Evolutionary conservation across 768 basidiomycete species (phyloP), one percentile per base, ranked within the genome.

Genomic region (Trametes cubensis): DNA sequence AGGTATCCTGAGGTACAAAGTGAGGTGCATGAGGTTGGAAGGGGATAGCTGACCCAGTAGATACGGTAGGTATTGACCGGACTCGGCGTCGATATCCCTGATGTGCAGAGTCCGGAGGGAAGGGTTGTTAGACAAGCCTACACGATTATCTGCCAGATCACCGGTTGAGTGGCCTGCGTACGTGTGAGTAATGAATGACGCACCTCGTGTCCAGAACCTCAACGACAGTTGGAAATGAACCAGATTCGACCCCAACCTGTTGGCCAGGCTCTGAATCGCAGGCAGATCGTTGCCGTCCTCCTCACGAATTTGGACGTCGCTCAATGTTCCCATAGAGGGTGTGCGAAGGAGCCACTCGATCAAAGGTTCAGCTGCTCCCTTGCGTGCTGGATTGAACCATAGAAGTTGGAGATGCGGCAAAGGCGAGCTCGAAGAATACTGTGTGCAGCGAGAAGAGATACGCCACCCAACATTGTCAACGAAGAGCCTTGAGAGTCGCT

Each of bases 341-440:
- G 57, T 53, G 26, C 26, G 14, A 41, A 59, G 28, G 34, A 63
- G 26, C 62, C 62, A 63, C 1, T 63, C 57, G n/a, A 55, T 40
- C 18, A 59, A 21, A 15, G 62, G 39, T 20, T 52, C 18, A 2
- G 59, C 41, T 0, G 53, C 57, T 15, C 28, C 41, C 7, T 17
- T 28, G 46, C n/a, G 54, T 0, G 25, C 45, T 20, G 62, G 47
- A 14, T 44, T 58, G 40, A 63, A 48, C 62, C 62, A 63, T 11
- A 63, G 25, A 2, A 46, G 17, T 15, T 58, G 44, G 1, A 63
- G 57, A 20, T 39, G 57, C 8, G 58, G 62, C 0, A 7, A 25
- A 23, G 28, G 1, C 20, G 25, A 39, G 34, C 20, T 17, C 45
- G 6, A 30, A 20, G 15, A 20, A 14, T 25, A 39, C 18, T 5